Base-by-base conservation (phyloP, 2,329 filamentous ascomycete species). In the Sordariomycetes sp. region DNA sequence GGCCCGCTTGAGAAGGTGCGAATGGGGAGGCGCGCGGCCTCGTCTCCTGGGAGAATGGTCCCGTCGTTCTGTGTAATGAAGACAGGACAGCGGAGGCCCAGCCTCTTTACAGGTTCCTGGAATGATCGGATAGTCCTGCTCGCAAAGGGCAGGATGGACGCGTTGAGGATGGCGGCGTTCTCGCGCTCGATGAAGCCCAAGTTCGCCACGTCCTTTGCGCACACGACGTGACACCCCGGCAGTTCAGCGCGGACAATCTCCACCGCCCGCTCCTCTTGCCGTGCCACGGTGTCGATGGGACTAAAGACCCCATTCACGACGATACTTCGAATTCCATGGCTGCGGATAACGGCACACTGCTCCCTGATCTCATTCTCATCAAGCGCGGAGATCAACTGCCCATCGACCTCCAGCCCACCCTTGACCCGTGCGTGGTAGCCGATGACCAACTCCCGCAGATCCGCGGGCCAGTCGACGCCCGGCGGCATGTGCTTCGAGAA, bases 41-140 rank as follows among this genome's bases (percentile, higher is more conserved):
- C 70, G 2, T 74, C 72, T 0, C 76, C 79, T 6, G 77, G 74
- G 7, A 82, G 67, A 2, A 86, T 71, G 0, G 81, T 85, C 1
- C 83, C 82, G 61, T 85, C 82, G 54, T 86, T 86, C 62, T 84
- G 77, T 0, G 81, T 82, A 45, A 86, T 71, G 60, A 82, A 85
- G 0, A 83, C 72, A 0, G 78, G 78, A 51, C 80, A 83, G 1
- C 64, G 62, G 1, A 83, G 65, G 0, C 74, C 71, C 51, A 84
- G 73, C 1, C 81, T 76, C n/a, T 32, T 24, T 1, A 57, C n/a
- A 5, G 55, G 34, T 42, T 71, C 69, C 25, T 76, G 70, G 61
- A 86, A 85, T 1, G 76, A 75, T 10, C 68, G 69, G 59, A 84
- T 82, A 0, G 80, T 84, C 60, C 72, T 72, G 17, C 74, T 71